Base-by-base conservation (phyloP, 2,329 filamentous ascomycete species). In the Calcarisporium arbuscula region DNA sequence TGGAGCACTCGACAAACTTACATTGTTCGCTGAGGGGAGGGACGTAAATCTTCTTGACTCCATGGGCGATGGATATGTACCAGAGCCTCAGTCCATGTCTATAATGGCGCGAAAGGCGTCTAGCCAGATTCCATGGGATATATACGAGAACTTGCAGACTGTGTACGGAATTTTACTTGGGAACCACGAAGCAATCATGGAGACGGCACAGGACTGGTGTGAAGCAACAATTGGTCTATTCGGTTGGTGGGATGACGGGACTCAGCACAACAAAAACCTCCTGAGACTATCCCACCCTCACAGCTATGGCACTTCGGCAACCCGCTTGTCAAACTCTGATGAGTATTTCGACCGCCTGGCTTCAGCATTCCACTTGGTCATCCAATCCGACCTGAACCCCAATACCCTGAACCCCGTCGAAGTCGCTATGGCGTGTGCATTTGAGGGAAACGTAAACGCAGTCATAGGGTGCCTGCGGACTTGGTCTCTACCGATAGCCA, bases 201-300 rank as follows among this genome's bases (percentile, higher is more conserved):
- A 80, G 30, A 77, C 80, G 28, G 77, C 88, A 1, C 80, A 90
- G 51, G 89, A 95, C 58, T 96, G 90, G 90, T 79, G 90, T 33
- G 90, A 96, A 63, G 89, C 87, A 1, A 84, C 82, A 0, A 64
- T 95, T 40, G 85, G 82, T 2, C 65, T 96, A 32, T 80, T 89
- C 20, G 80, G 84, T 6, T 96, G 90, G 90, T 95, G 89, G 88
- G 82, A 94, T 52, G 86, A 92, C 41, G 74, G 76, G n/a, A 75
- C 79, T 40, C 56, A 55, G 43, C 67, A 57, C 32, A 60, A 58
- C 39, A 66, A 62, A 47, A 60, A 52, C 31, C 52, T 60, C 15
- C 53, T 58, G 38, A n/a, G n/a, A n/a, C 48, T 64, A 22, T 62
- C 66, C 10, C 60, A 62, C 19, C 56, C 61, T n/a, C 57, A 61